A percentile compares a stretch with the other conserved stretches of the same genome.
These are phyloP conservation scores for Adiantum capillusveneris DNA, from an alignment of 75 land plant species.

Conservation along the genomic window DNA sequence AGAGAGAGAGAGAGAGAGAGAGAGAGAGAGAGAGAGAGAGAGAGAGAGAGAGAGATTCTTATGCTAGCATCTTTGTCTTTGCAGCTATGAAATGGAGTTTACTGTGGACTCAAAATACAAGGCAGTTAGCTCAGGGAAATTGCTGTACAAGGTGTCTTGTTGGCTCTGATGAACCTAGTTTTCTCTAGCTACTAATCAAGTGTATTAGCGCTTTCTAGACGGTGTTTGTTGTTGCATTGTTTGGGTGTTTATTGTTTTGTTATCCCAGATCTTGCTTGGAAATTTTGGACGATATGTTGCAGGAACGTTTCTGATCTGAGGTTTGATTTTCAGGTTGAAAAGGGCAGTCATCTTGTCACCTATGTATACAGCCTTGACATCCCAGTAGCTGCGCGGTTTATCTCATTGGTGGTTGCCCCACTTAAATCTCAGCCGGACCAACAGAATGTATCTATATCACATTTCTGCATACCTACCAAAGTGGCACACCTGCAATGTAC, in stretches of 20 bases:
- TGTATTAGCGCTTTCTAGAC: too few species aligned
- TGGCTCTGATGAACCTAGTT: background rate
- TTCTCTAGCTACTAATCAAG: too few species aligned
- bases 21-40: background rate
- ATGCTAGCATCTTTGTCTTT: background rate
- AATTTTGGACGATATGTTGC: too few species aligned
- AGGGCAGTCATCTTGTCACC: slow-evolving; percentile 63
- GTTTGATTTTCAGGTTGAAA: slow-evolving; percentile 45
- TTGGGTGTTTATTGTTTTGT: slow-evolving; percentile 5
- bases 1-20: background rate
- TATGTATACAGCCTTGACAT: slow-evolving; percentile 67
- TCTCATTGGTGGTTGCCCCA: slow-evolving; percentile 83
- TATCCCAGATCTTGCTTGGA: slow-evolving; percentile 6
- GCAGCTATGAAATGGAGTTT: slow-evolving; percentile 88
- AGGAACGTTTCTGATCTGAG: slow-evolving; percentile 1
- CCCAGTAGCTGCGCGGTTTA: slow-evolving; percentile 67
- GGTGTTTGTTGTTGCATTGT: background rate
- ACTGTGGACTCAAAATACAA: slow-evolving; percentile 71
- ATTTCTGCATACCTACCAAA: slow-evolving; percentile 55
- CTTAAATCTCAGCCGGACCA: slow-evolving; percentile 71
- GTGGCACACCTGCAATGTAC: slow-evolving; percentile 56
- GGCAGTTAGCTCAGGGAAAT: slow-evolving; percentile 86
- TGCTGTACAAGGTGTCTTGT: slow-evolving; percentile 66
- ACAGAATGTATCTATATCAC: slow-evolving; percentile 50
- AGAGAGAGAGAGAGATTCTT: too few species aligned